Base-by-base conservation (phyloP, 768 basidiomycete genomes). In the Lactarius evosmus region DNA sequence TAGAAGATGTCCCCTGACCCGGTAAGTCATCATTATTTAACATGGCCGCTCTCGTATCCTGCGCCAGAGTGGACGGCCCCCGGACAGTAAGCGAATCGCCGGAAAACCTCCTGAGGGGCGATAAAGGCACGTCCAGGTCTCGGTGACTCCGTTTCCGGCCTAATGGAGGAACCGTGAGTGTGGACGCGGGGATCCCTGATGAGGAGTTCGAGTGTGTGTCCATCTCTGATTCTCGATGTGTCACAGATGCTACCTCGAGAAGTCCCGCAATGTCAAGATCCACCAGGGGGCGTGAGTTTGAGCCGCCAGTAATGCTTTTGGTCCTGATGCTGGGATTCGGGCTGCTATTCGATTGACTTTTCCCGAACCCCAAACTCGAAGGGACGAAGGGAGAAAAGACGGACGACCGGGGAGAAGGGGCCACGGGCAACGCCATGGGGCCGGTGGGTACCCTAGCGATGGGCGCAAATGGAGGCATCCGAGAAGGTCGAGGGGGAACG, bases 201-300 rank as follows among this genome's bases (percentile, higher is more conserved):
- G 56, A 30, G 9, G 59, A 16, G 12, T 6, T 46, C 29, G 49
- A 56, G 40, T 52, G 50, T n/a, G 52, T 11, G 16, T 49, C 63
- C 19, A 34, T 38, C 19, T 58, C 65, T 29, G 57, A 36, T 19
- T 33, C 36, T 50, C 29, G 51, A 38, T 53, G 54, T 49, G 11
- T 46, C 44, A 46, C 46, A 8, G 58, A 36, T 4, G 66, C 67
- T 33, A n/a, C 25, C 11, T 68, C 66, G 40, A 68, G 67, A n/a
- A 68, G 62, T 11, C 62, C 54, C 7, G 46, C 67, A n/a, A 68
- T 68, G 38, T 68, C 67, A 16, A 67, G 61, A 29, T 67, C 61
- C 8, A 59, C 51, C 12, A 68, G 25, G 11, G 62, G 27, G 22
- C 44, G 58, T 1, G 50, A 1, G 22, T 30, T 44, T n/a, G 51